Evolutionary conservation across 2,329 filamentous ascomycete species (phyloP).

Genomic region (Pseudogymnoascus verrucosus): DNA sequence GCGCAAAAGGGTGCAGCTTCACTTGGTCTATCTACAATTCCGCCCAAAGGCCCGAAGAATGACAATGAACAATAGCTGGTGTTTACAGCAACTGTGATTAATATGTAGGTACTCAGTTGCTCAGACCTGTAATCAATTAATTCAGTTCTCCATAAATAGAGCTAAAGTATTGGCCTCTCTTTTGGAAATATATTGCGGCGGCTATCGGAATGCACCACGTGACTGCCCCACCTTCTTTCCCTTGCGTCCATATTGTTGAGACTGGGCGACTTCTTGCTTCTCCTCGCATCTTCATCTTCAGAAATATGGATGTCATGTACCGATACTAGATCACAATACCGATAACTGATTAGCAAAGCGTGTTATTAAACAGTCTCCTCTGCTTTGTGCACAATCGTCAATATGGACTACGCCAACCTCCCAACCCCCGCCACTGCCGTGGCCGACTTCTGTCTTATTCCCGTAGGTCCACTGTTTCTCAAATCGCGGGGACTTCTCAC

Average conservation of each 20-base stretch:
- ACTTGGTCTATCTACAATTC: not conserved
- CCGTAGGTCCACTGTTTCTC: conserved; percentile 41
- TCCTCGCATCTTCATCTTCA: not conserved
- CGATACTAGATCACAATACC: not conserved
- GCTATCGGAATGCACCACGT: not conserved
- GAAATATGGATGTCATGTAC: not conserved
- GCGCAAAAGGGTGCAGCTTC: not conserved
- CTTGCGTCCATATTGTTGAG: not conserved
- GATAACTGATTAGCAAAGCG: not conserved
- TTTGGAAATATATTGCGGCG: not conserved
- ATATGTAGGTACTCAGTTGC: not conserved
- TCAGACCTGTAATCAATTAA: not conserved
- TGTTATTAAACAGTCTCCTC: not conserved
- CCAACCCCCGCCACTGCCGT: conserved; percentile 68
- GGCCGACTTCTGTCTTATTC: conserved; percentile 87
- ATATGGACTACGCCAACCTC: conserved; percentile 37
- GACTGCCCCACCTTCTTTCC: conserved; percentile 1
- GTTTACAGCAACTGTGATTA: not conserved
- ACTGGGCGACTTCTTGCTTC: not conserved
- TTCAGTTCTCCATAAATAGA: not conserved
- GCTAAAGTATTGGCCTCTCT: not conserved
- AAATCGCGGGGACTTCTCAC: not conserved
- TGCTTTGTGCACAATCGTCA: not conserved
- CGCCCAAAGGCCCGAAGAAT: too few species aligned
- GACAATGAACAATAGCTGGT: not conserved